Evolutionary conservation across 164 flowering plant genomes (phyloP), one percentile per base, ranked within the genome.

Genomic region (Chimonanthus praecox): DNA sequence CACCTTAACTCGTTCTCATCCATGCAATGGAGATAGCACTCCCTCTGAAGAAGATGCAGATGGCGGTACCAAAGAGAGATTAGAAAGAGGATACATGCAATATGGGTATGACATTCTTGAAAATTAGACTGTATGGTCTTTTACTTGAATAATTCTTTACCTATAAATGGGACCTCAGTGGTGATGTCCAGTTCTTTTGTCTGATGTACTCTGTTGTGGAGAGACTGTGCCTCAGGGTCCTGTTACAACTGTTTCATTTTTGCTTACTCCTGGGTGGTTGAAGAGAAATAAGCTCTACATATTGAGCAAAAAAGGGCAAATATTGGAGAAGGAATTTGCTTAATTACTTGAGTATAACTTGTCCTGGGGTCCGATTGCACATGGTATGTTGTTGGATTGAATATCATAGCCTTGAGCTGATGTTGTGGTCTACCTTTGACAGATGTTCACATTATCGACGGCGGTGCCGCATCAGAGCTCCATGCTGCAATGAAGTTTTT

Each of bases 401-500:
- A 11, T 54, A 15, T 54, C 60, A 54, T 54, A 54, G 11, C 16
- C 60, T 54, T 2, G n/a, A 9, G 16, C 16, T 54, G 60, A 13
- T 68, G 54, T 16, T 49, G 44, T 5, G 46, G 61, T 47, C 15
- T 71, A 54, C 50, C 49, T 58, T 68, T 77, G 54, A 48, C 88
- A 92, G 98, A 48, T 92, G 96, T 76, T 65, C 79, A 33, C 97
- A 94, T 80, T 92, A 90, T 71, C 76, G 91, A 48, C 78, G 97
- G 73, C 84, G 98, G 77, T 94, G 97, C 72, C 87, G 84, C 62
- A 88, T 94, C 67, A 87, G 89, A 86, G 91, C 97, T 74, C 98
- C 96, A 6, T 94, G 97, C 74, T 94, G 97, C 84, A 85, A 85
- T 85, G 93, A 90, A 80, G 78, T 94, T 61, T 94, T 90, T 83